Evolutionary conservation across 129 eudicot species (phyloP), one percentile per base, ranked within the genome.

Genomic region (Deinandra increscens): DNA sequence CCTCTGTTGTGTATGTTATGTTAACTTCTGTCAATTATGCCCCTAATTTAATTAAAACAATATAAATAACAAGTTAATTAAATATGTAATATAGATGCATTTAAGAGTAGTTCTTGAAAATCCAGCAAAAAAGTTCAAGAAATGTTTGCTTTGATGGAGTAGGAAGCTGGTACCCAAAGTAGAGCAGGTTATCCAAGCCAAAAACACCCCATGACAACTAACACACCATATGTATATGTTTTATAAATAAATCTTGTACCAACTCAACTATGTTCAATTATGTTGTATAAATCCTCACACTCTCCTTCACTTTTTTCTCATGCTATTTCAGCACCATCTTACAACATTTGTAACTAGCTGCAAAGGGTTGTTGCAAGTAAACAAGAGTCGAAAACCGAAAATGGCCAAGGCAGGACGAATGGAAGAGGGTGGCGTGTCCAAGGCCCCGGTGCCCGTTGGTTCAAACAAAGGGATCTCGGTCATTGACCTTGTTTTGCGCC

Each of bases 381-480:
- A 7, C 19, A 54, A 9, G 1, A 19, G 6, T 17, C 0, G 7
- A 46, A 65, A 46, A 17, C 18, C 26, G 3, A 46, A 56, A 37
- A 81, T 62, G 78, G 76, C 74, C 64, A 80, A 83, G 80, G 74
- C 66, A 42, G 85, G 64, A 33, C 68, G 80, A 69, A 61, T 77
- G 56, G 88, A 86, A 83, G 75, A 50, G 23, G 80, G 83, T 17
- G 80, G 73, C 29, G 70, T 72, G 41, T 82, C 91, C 18, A 82
- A 75, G 74, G 66, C 50, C 66, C 56, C 76, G 0, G 54, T 78
- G 38, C 78, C 84, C 0, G 75, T 29, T 42, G 49, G 79, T 20
- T 59, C 74, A 41, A 88, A 72, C 84, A 81, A 83, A 78, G 88
- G 84, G 42, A 54, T 89, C 39, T 46, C 95, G 0, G 79, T 92